Percentiles rank a stretch among this genome's conserved stretches.
Conservation (phyloP, 805 yeast species). For the Candida tallmaniae region DNA sequence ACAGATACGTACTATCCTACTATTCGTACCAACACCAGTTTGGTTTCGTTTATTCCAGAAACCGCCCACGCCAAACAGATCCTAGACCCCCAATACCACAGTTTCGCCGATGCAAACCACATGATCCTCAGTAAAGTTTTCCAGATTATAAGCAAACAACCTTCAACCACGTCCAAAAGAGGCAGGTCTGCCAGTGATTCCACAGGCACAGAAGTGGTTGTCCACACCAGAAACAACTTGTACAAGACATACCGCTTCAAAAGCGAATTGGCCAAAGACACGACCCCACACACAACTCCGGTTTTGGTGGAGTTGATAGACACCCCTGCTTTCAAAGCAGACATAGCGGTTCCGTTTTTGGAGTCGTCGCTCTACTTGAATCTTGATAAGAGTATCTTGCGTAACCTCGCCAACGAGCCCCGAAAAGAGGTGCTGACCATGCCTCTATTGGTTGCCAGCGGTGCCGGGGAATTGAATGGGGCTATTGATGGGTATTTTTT, state of each 20-base stretch:
- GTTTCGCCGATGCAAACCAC: neutral
- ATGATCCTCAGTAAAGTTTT: constrained; percentile 26
- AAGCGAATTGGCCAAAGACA: neutral
- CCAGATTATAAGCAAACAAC: constrained; percentile 1
- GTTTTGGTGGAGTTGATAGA: constrained; percentile 66
- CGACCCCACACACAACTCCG: constrained; percentile 42
- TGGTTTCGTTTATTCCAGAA: constrained; percentile 50
- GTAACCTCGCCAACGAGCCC: constrained; percentile 61
- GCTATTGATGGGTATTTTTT: constrained; percentile 70
- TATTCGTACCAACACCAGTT: constrained; percentile 51
- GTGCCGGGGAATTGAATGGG: constrained; percentile 74
- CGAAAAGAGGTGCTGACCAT: constrained; percentile 58
- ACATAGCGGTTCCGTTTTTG: constrained; percentile 69
- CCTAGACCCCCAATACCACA: constrained; percentile 4
- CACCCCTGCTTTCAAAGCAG: constrained; percentile 66
- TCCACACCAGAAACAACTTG: constrained; percentile 7
- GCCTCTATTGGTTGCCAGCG: constrained; percentile 70
- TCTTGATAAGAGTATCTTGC: constrained; percentile 53
- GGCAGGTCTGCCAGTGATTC: constrained; percentile 20
- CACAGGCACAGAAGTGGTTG: constrained; percentile 20
- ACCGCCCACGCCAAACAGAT: constrained; percentile 11
- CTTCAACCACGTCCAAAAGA: constrained; percentile 6
- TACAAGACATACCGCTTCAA: constrained; percentile 9
- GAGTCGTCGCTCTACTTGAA: constrained; percentile 66
- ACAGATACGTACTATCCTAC: constrained; percentile 77